Base-by-base conservation (phyloP, 1,284 basidiomycete species). In the Fomes fomentarius region DNA sequence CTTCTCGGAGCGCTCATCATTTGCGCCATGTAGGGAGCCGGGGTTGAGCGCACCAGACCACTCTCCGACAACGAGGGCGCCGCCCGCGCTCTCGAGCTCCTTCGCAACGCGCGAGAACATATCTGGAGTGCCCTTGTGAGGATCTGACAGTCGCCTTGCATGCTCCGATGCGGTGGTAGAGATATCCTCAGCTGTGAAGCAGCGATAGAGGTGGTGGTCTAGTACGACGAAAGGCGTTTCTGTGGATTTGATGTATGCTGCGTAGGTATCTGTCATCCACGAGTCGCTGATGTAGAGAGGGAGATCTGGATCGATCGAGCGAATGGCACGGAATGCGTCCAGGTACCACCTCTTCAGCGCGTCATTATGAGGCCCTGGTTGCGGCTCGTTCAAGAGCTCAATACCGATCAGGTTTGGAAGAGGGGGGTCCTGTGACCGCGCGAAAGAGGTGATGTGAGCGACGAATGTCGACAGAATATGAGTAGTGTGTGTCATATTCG, bases 201-300 rank as follows among this genome's bases (percentile, higher is more conserved):
- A 94, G 31, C 93, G 83, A 68, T 95, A 96, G 19, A 95, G 79
- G 68, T 95, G 93, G 65, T 94, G 89, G 71, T 96, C 93, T 26
- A 93, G 73, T 15, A 88, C 84, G 15, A 86, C 74, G 28, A 85
- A 84, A 24, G 72, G 69, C 61, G 72, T 55, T 64, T 68, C 48
- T 43, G 64, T 33, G 66, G 73, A 51, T 51, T 44, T 62, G 59
- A 86, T 73, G 65, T 79, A 88, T 28, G 78, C 74, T 2, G 84
- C 76, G 65, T 93, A 94, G 60, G 82, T 75, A 28, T 84, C 78
- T 0, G 86, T 81, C 64, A 83, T 79, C 93, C 93, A 96, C 35
- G 83, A 85, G 65, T 96, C 93, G 5, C 84, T 81, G 50, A 95
- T 75, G 69, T 89, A 92, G 25, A 93, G 66, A 0, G 91, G 89